A percentile compares a stretch with the other conserved stretches of the same genome.
Evolutionary conservation across 306 rosid species (phyloP).

Genomic region (Alnus rubra): DNA sequence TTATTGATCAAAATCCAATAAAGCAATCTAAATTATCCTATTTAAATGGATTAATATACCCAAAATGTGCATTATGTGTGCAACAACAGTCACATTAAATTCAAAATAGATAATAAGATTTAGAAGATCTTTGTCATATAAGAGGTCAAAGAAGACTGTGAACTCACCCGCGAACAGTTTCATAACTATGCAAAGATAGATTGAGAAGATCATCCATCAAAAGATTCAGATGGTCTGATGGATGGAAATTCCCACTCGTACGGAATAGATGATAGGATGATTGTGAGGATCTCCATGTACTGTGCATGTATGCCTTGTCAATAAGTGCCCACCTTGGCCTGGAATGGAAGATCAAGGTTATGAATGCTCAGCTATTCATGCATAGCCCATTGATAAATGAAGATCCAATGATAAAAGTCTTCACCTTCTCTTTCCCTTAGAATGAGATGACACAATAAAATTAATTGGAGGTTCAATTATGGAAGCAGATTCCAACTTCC

Average conservation of each 20-base stretch:
- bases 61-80: background rate
- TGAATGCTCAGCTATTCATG: constrained; percentile 12
- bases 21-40: background rate
- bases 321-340: constrained; percentile 99
- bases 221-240: constrained; percentile 76
- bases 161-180: constrained; percentile 94
- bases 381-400: constrained; percentile 23
- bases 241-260: constrained; percentile 61
- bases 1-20: background rate
- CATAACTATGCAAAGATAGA: constrained; percentile 85
- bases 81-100: constrained; percentile 2
- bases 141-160: constrained; percentile 22
- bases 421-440: constrained; percentile 92
- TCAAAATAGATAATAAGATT: constrained; percentile 2
- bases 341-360: constrained; percentile 26
- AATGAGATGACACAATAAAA: constrained; percentile 75
- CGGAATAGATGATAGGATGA: constrained; percentile 89
- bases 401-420: constrained; percentile 17
- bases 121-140: background rate
- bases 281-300: constrained; percentile 98
- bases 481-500: constrained; percentile 99
- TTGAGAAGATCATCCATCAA: constrained; percentile 82
- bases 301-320: constrained; percentile 97
- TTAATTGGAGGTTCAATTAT: constrained; percentile 87
- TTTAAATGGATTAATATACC: background rate